phyloP scores from a whole-genome alignment of 2,329 filamentous ascomycete genomes.

The Cordyceps farinosa region DNA sequence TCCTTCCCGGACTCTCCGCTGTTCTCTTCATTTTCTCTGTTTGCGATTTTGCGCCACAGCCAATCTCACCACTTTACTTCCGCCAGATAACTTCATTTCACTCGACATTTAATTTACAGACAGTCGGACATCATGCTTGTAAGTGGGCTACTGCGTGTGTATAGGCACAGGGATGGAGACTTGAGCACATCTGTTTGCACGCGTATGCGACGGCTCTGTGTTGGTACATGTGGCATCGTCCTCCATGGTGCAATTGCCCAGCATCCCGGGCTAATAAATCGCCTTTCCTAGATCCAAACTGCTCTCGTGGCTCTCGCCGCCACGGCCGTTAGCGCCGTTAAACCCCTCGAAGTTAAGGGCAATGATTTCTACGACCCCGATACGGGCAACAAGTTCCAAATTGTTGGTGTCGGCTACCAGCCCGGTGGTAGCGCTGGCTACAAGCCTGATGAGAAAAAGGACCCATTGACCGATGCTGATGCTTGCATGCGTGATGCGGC shows the following conservation, averaged over 20 bases:
- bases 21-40: background rate
- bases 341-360: constrained; percentile 53
- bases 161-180: background rate
- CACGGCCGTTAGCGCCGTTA: constrained; percentile 53
- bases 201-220: background rate
- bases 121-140: constrained; percentile 11
- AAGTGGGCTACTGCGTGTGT: constrained; percentile 12
- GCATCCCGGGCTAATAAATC: constrained; percentile 19
- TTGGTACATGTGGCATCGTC: background rate
- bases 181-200: background rate
- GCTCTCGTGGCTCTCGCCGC: constrained; percentile 52
- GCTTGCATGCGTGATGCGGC: constrained; percentile 62
- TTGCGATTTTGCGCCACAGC: constrained; percentile 1
- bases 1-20: constrained; percentile 18
- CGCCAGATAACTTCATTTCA: background rate
- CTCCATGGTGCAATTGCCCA: background rate
- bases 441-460: constrained; percentile 49
- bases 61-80: background rate
- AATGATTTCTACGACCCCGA: constrained; percentile 57
- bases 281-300: constrained; percentile 33
- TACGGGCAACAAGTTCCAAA: constrained; percentile 59
- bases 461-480: constrained; percentile 57
- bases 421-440: constrained; percentile 63
- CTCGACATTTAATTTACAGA: background rate
- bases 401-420: constrained; percentile 67